Evolutionary conservation across 2,329 filamentous ascomycete species (phyloP), one percentile per base, ranked within the genome.

Genomic region (Pseudogymnoascus sp.): DNA sequence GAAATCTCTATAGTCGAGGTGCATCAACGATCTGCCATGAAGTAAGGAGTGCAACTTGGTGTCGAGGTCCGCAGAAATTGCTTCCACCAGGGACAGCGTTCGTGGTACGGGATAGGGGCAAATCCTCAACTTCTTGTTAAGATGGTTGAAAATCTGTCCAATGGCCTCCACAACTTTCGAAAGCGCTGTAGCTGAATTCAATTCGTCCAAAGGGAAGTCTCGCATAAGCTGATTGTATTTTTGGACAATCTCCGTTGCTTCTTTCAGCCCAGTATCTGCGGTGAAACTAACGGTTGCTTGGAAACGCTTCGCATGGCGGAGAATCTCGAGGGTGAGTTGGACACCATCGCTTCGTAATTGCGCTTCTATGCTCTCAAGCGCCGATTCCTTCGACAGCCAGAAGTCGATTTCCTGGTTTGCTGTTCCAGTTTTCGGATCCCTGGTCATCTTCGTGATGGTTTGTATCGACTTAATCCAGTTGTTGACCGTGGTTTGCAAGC

Each of bases 221-320:
- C 95, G 89, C 91, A 99, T 97, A 23, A 99, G 84, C 77, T 96
- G 91, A 74, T 99, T 99, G 81, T 97, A 99, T 76, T 97, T 97
- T 75, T 96, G 91, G 56, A 99, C 96, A 74, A 90, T 89, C 66
- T 99, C 95, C 75, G 93, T 95, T 23, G 92, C 92, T 76, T 99
- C 95, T 75, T 96, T 96, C 74, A 99, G 77, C 2, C 95, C 93
- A 37, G 95, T 99, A 76, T 99, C 96, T 1, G 95, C 91, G 37
- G 89, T 89, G 74, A 99, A 97, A 78, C 93, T 97, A 71, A 97
- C 90, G 2, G 93, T 97, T 10, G 95, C 93, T 77, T 97, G 93
- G 77, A 97, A 97, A 72, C 96, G 90, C 79, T 99, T 99, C 60
- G 93, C 96, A 74, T 97, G 90, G 76, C 96, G 93, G 66, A 99